Base-by-base conservation (phyloP, 2,329 filamentous ascomycete genomes). In the Claviceps paspali region DNA sequence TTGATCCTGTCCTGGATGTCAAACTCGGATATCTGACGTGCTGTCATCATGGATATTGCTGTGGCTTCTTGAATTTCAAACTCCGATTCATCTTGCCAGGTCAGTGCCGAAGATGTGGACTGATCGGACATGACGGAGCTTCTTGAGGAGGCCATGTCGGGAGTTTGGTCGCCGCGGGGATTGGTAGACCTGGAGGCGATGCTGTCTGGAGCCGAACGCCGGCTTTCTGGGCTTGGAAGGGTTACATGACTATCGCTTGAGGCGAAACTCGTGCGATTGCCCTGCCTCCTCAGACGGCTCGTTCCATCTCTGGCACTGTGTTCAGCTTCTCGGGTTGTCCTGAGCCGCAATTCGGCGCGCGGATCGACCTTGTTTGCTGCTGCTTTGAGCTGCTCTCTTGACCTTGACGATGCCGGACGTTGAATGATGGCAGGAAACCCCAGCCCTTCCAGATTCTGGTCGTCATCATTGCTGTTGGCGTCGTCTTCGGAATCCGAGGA, bases 401-500 rank as follows among this genome's bases (percentile, higher is more conserved):
- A 22, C 3, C 33, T 22, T 21, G 35, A 17, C 5, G 33, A 26
- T 6, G 14, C n/a, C 5, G 28, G 27, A 9, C 29, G 35, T 22
- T 29, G 39, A 15, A 12, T 11, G n/a, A 12, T 29, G 4, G 38
- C 29, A 4, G 10, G 11, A 19, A 11, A 6, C 6, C 12, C 8
- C 12, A 18, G 29, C 11, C 15, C n/a, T 11, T 10, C 22, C 12
- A 47, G 39, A 0, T 49, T 38, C 2, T 46, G 44, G 3, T 40
- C 31, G 14, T 47, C 49, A 5, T 46, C 45, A 1, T 65, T 63
- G 5, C 68, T 67, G 39, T 75, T 71, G 0, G 70, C 45, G 1
- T 65, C 64, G 5, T 68, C 67, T 39, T 75, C 71, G 0, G 70
- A 73, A 42, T 74, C 70, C 0, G 70, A 73, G 2, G 70, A 73